Conservation (phyloP, 1,139 yeast species). For the Geotrichum cucujoidarum region DNA sequence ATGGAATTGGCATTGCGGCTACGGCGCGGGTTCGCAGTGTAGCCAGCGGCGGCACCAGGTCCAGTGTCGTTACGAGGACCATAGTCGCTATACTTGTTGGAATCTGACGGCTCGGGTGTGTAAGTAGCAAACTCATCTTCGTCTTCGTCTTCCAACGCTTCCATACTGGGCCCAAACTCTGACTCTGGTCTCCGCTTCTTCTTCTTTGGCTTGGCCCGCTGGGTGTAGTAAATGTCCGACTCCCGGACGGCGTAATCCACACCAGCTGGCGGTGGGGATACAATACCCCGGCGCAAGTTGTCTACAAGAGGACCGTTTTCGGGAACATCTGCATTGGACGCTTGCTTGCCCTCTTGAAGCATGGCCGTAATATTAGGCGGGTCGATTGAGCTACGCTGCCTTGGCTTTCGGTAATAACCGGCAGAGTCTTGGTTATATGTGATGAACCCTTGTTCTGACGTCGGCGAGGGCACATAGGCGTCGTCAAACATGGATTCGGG, state of each 20-base stretch:
- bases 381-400: conserved; percentile 29
- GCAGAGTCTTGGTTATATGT: conserved; percentile 9
- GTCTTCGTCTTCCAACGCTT: neutral
- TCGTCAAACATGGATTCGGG: conserved; percentile 12
- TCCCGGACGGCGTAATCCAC: conserved; percentile 38
- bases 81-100: neutral
- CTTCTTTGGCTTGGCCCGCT: conserved; percentile 16
- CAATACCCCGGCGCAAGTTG: conserved; percentile 10
- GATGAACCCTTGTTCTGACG: conserved; percentile 10
- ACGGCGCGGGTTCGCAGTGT: no score
- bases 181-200: neutral
- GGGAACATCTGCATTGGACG: conserved; percentile 1
- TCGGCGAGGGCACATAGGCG: conserved; percentile 13
- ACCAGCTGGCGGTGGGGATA: conserved; percentile 20
- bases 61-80: neutral
- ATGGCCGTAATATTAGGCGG: conserved; percentile 17
- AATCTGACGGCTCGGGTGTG: neutral
- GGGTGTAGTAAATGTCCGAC: conserved; percentile 35
- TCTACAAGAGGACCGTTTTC: conserved; percentile 1
- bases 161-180: neutral
- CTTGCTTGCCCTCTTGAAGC: conserved; percentile 3
- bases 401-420: conserved; percentile 31
- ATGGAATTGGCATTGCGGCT: conserved; percentile 17
- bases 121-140: conserved; percentile 1
- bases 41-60: neutral